phyloP scores from a whole-genome alignment of 371 early-diverging fungal genomes.

The Smittium mucronatum region DNA sequence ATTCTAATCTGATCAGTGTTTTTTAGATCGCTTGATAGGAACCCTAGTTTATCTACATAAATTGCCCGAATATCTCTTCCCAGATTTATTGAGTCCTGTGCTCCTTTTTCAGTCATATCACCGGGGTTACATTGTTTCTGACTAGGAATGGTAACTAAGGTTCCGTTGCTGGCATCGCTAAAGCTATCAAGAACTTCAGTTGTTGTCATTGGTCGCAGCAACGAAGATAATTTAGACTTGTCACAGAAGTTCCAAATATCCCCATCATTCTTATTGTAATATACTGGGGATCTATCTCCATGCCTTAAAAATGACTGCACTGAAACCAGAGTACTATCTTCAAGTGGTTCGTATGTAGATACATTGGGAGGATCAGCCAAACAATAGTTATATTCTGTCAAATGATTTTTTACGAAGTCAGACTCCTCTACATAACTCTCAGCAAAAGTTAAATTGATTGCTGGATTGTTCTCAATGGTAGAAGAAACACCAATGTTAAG shows the following conservation, averaged over 20 bases:
- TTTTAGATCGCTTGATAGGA: constrained; percentile 21
- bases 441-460: no score
- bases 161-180: not conserved
- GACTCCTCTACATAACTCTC: no score
- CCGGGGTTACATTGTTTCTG: constrained; percentile 31
- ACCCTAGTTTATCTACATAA: constrained; percentile 38
- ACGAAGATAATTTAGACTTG: constrained; percentile 15
- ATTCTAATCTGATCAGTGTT: not conserved
- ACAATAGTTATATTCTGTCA: constrained; percentile 31
- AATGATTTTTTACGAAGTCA: no score
- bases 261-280: constrained; percentile 18
- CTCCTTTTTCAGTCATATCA: constrained; percentile 40
- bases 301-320: constrained; percentile 31
- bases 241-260: constrained; percentile 22
- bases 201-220: constrained; percentile 16
- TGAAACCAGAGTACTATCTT: constrained; percentile 18
- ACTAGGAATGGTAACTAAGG: constrained; percentile 11
- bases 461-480: no score
- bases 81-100: constrained; percentile 34
- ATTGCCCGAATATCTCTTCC: constrained; percentile 37
- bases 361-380: constrained; percentile 19
- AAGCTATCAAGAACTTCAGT: constrained; percentile 12
- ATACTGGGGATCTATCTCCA: constrained; percentile 23
- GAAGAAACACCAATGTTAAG: no score
- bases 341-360: constrained; percentile 20